A percentile compares a stretch with the other conserved stretches of the same genome.
Evolutionary conservation across 2,329 filamentous ascomycete genomes (phyloP).

Genomic region (Xylariaceae sp.): DNA sequence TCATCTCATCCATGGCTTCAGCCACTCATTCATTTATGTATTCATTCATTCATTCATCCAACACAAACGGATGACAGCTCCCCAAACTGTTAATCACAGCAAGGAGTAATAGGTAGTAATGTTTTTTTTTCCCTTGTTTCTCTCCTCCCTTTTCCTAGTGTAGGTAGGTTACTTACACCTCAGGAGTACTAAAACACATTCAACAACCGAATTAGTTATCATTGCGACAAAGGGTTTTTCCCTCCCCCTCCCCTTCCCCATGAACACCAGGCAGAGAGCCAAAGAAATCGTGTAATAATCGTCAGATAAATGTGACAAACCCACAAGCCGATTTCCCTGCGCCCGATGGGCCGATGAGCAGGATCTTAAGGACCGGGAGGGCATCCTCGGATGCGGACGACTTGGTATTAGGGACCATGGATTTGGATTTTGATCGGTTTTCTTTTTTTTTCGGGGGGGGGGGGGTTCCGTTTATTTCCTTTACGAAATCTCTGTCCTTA

Average conservation of each 20-base stretch:
- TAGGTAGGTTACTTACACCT: slow-evolving; percentile 32
- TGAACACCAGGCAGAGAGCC: background rate
- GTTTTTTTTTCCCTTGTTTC: background rate
- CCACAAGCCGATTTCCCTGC: slow-evolving; percentile 51
- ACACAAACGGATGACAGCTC: too few relatives aligned
- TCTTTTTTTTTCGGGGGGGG: background rate
- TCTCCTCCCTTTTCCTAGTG: background rate
- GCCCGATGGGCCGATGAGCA: slow-evolving; percentile 51
- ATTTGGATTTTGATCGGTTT: background rate
- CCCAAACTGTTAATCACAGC: background rate
- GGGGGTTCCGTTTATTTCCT: background rate
- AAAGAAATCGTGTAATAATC: background rate
- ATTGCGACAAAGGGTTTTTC: too few relatives aligned
- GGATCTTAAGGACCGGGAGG: slow-evolving; percentile 46
- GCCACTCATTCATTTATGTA: too few relatives aligned
- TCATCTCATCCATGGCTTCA: too few relatives aligned
- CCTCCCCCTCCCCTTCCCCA: too few relatives aligned
- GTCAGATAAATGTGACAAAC: slow-evolving; percentile 19
- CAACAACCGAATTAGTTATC: background rate
- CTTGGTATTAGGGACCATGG: background rate
- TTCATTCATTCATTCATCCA: too few relatives aligned
- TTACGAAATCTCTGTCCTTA: too few relatives aligned
- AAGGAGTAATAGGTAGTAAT: background rate
- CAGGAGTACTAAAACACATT: slow-evolving; percentile 40
- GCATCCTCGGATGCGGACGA: slow-evolving; percentile 40